These are phyloP conservation scores for Lipomyces spencermartinsiae DNA, from an alignment of 805 yeast genomes.

Conservation along the genomic window DNA sequence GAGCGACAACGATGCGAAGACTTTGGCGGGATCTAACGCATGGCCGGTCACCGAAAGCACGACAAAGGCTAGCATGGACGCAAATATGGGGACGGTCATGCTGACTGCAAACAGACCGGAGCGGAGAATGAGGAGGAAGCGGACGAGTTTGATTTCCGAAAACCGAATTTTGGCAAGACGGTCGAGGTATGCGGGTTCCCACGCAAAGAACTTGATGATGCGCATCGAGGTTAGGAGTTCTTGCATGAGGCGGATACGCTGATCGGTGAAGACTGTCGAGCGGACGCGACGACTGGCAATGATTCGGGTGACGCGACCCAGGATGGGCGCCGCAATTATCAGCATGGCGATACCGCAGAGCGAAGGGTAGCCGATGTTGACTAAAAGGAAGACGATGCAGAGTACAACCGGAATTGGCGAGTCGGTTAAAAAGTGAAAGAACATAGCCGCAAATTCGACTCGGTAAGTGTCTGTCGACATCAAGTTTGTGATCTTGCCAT, in stretches of 20 bases:
- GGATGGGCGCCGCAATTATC: no score
- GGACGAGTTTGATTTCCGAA: conserved; percentile 66
- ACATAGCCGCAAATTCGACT: no score
- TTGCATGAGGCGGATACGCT: conserved; percentile 73
- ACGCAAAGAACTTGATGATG: conserved; percentile 84
- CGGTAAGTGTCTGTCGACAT: no score
- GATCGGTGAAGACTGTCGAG: no score
- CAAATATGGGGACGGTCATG: conserved; percentile 68
- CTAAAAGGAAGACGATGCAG: no score
- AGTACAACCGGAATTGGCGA: no score
- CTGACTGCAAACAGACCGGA: conserved; percentile 70
- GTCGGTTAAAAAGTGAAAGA: no score
- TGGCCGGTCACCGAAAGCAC: conserved; percentile 54
- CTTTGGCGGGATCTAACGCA: conserved; percentile 59
- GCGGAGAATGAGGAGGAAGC: conserved; percentile 68
- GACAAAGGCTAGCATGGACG: conserved; percentile 69
- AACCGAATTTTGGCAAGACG: conserved; percentile 62
- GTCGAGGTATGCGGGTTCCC: conserved; percentile 81
- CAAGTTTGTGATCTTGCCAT: no score
- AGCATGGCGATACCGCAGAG: no score
- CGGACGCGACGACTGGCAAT: no score
- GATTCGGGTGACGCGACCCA: no score
- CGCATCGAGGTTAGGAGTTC: conserved; percentile 81
- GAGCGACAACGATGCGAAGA: conserved; percentile 73
- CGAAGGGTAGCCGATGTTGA: no score